phyloP scores from a whole-genome alignment of 2,329 filamentous ascomycete species.

The Diaporthe longicolla region DNA sequence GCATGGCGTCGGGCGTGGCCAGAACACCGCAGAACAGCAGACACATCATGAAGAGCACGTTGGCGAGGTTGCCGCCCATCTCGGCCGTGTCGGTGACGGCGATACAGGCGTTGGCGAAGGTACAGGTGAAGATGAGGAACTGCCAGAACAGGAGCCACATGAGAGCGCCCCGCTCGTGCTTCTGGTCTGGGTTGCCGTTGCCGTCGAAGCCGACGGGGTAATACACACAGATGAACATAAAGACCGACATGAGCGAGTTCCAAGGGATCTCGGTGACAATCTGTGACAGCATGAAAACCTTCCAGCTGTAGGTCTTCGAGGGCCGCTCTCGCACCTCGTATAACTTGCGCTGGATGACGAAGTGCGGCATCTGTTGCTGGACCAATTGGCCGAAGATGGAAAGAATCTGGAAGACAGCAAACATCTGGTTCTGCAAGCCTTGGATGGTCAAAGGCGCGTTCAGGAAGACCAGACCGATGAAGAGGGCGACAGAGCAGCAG shows the following conservation, averaged over 20 bases:
- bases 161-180: constrained; percentile 78
- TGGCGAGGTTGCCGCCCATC: constrained; percentile 81
- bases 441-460: constrained; percentile 79
- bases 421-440: constrained; percentile 89
- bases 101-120: constrained; percentile 85
- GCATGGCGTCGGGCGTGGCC: constrained; percentile 72
- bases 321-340: constrained; percentile 90
- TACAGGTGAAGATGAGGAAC: constrained; percentile 86
- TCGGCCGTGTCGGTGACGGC: constrained; percentile 82
- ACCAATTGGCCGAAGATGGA: constrained; percentile 86
- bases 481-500: constrained; percentile 75
- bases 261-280: constrained; percentile 89
- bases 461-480: constrained; percentile 88
- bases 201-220: constrained; percentile 84
- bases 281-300: constrained; percentile 86
- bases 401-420: constrained; percentile 86
- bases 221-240: constrained; percentile 88
- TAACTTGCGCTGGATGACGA: constrained; percentile 83
- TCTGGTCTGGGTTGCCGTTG: constrained; percentile 75
- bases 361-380: constrained; percentile 88
- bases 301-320: constrained; percentile 88
- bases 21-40: constrained; percentile 85
- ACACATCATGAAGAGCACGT: constrained; percentile 79
- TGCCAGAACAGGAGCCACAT: constrained; percentile 83
- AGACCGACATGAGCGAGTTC: constrained; percentile 81